Evolutionary conservation across 805 yeast species (phyloP), one percentile per base, ranked within the genome.

Genomic region (Saccharomycopsis sp.): DNA sequence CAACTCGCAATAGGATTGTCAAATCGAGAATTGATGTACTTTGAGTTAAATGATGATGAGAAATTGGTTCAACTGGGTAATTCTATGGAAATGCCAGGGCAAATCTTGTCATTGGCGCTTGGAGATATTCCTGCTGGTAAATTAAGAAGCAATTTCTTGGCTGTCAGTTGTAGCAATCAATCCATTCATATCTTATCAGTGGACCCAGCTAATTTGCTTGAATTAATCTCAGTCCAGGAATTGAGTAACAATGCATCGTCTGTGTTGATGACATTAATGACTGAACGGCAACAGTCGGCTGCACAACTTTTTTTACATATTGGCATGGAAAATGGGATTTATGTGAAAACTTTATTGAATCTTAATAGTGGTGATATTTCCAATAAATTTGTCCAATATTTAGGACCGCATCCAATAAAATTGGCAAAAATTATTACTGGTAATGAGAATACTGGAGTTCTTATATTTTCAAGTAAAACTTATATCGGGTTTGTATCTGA

Each of bases 291-390:
- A n/a, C 44, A 51, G 13, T 43, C 47, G 54, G 41, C 52, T 16
- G 38, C 45, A 16, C 40, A 47, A 5, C 48, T 65, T 2, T 69
- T 64, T 47, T 70, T 85, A 8, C 94, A 88, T 60, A 72, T 87
- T 40, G 97, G 97, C 1, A 70, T 88, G 68, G 72, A 65, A n/a
- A 85, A 79, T 59, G 97, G 97, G 17, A 76, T 89, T 1, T 86
- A 82, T 62, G 79, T 80, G 2, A 66, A 81, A 14, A 74, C 86
- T 0, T 62, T 65, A 4, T 53, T 88, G 31, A 86, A 84, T 55
- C 56, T 59, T 0, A 54, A 64, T 3, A 67, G 81, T 3, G 96
- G 95, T 2, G 70, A 76, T 17, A 58, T 82, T 11, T 64, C 74
- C 1, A 81, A 82, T 51, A 75, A 87, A 1, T 68, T 82, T 54